Conservation (phyloP, 2,329 filamentous ascomycete species). For the Talaromyces sp. region DNA sequence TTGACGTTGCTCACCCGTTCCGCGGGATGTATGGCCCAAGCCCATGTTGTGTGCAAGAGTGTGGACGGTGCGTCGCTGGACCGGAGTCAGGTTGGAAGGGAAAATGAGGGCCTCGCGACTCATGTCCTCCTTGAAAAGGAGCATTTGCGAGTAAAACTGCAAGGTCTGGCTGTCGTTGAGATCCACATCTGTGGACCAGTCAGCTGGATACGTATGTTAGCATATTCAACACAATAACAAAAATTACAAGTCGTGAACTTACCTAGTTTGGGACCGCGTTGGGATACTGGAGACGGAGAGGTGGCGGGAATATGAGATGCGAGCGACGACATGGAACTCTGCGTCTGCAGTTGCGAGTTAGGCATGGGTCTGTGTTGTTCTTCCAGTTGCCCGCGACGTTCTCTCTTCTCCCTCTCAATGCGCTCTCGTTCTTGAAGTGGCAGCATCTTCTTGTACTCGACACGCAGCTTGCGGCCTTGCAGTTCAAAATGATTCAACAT, state of each 20-base stretch:
- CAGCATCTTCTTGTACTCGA: constrained; percentile 99
- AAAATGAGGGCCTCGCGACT: constrained; percentile 77
- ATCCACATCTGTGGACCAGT: constrained; percentile 60
- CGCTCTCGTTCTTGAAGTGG: constrained; percentile 89
- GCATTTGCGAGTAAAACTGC: constrained; percentile 82
- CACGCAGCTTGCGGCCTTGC: constrained; percentile 85
- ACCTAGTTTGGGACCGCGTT: constrained; percentile 38
- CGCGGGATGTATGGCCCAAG: constrained; percentile 83
- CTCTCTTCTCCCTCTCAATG: constrained; percentile 94
- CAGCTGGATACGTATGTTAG: not conserved
- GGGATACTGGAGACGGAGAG: constrained; percentile 63
- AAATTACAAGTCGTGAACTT: constrained; percentile 10
- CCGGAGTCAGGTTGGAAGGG: constrained; percentile 69
- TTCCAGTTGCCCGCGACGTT: constrained; percentile 90
- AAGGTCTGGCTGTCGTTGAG: constrained; percentile 86
- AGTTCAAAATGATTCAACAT: constrained; percentile 93
- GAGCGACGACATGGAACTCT: constrained; percentile 79
- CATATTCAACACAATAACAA: not conserved
- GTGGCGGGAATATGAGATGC: constrained; percentile 58
- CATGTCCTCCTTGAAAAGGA: constrained; percentile 78
- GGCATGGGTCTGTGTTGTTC: constrained; percentile 82
- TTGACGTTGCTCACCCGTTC: constrained; percentile 78
- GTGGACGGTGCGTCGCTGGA: constrained; percentile 84
- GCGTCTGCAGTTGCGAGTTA: constrained; percentile 64
- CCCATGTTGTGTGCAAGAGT: constrained; percentile 94